These are phyloP conservation scores for Calonectria crousiana DNA, from an alignment of 2,329 filamentous ascomycete species.

Conservation along the genomic window DNA sequence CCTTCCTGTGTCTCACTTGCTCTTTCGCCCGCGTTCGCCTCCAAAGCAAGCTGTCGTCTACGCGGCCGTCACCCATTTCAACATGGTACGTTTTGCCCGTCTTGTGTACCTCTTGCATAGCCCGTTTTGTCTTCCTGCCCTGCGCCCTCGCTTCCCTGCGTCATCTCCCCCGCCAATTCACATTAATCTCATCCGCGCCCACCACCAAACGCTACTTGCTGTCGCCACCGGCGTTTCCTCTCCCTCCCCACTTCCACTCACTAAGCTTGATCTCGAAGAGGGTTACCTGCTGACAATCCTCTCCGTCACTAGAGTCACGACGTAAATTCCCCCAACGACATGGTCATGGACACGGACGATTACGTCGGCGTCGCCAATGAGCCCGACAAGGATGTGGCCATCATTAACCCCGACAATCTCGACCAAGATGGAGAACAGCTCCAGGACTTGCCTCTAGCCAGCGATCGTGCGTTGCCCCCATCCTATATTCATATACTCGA, in stretches of 20 bases:
- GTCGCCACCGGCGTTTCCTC: constrained; percentile 26
- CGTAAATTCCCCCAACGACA: constrained; percentile 67
- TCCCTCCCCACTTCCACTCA: constrained; percentile 33
- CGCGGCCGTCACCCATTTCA: constrained; percentile 32
- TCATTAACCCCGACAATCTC: constrained; percentile 66
- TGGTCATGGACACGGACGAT: constrained; percentile 68
- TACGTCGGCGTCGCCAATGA: constrained; percentile 64
- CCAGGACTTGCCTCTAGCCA: constrained; percentile 63
- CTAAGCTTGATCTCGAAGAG: constrained; percentile 34
- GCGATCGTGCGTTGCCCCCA: constrained; percentile 61
- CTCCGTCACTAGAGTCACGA: constrained; percentile 60
- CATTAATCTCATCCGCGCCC: constrained; percentile 21
- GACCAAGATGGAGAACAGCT: constrained; percentile 62
- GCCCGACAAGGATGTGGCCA: constrained; percentile 65
- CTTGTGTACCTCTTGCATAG: constrained; percentile 14
- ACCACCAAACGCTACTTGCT: constrained; percentile 15
- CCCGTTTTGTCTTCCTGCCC: background rate
- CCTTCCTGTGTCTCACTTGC: constrained; percentile 5
- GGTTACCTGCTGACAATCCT: constrained; percentile 41
- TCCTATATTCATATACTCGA: constrained; percentile 7
- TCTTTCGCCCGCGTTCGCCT: constrained; percentile 2
- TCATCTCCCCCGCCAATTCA: constrained; percentile 33
- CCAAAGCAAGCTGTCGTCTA: constrained; percentile 15
- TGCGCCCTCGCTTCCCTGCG: constrained; percentile 24
- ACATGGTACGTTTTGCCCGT: constrained; percentile 38